These are phyloP conservation scores for Diplodia seriata DNA, from an alignment of 2,329 filamentous ascomycete species.

Conservation along the genomic window DNA sequence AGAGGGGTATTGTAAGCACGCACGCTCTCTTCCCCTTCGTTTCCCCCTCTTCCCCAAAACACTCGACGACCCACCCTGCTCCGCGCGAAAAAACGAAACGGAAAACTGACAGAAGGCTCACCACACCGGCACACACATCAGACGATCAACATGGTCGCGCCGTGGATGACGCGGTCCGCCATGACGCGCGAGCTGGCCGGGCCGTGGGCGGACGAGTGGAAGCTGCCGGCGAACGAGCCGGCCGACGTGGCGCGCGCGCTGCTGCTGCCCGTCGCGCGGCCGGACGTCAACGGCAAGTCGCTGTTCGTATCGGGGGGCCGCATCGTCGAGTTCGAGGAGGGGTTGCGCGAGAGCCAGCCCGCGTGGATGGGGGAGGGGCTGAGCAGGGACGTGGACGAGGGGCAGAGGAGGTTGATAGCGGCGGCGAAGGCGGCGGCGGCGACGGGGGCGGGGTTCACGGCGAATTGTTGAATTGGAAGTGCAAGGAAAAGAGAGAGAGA, in stretches of 20 bases:
- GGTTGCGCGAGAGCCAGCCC: slow-evolving; percentile 37
- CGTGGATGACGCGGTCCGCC: slow-evolving; percentile 39
- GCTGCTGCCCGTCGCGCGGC: slow-evolving; percentile 37
- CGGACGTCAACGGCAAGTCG: slow-evolving; percentile 37
- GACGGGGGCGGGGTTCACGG: background rate
- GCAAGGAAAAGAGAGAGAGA: too few relatives aligned
- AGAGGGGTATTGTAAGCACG: slow-evolving; percentile 34
- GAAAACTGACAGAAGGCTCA: too few relatives aligned
- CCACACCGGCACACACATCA: too few relatives aligned
- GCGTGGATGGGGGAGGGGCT: slow-evolving; percentile 40
- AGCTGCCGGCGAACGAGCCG: slow-evolving; percentile 38
- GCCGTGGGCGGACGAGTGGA: background rate
- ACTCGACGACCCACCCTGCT: too few relatives aligned
- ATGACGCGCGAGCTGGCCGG: slow-evolving; percentile 3
- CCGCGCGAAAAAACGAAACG: too few relatives aligned
- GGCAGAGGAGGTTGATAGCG: slow-evolving; percentile 34
- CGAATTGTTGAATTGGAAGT: too few relatives aligned
- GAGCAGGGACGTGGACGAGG: slow-evolving; percentile 37
- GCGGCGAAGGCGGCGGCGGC: background rate
- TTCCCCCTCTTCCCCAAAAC: too few relatives aligned
- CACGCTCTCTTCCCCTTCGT: too few relatives aligned
- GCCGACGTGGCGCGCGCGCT: slow-evolving; percentile 39
- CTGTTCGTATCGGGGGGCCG: slow-evolving; percentile 39
- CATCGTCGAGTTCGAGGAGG: slow-evolving; percentile 40
- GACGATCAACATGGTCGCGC: slow-evolving; percentile 39